phyloP scores from a whole-genome alignment of 345 rosid genomes.

The Camelina neglecta region DNA sequence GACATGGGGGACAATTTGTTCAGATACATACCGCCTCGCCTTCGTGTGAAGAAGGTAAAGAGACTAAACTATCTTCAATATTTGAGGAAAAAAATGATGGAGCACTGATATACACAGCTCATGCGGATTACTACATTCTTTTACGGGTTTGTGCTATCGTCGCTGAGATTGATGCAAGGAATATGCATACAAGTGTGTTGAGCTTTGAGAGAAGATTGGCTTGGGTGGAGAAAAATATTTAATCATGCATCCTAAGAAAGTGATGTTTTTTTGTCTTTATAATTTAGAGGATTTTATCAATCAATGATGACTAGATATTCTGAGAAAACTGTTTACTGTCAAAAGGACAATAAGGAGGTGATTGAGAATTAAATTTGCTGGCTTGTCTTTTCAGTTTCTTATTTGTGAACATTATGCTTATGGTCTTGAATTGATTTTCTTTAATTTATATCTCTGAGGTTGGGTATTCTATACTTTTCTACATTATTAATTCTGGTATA shows the following conservation, averaged over 20 bases:
- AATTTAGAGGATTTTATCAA: no score
- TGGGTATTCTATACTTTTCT: no score
- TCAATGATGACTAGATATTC: no score
- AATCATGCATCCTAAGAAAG: neutral
- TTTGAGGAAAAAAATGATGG: neutral
- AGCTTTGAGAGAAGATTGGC: neutral
- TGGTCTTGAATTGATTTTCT: no score
- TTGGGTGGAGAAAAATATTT: neutral
- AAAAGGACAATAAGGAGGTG: no score
- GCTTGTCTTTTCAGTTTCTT: no score
- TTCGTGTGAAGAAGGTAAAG: neutral
- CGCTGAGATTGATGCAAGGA: neutral
- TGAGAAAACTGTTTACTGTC: no score
- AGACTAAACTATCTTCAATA: conserved; percentile 1
- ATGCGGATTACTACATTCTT: neutral
- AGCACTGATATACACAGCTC: neutral
- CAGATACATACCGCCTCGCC: neutral
- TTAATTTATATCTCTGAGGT: no score
- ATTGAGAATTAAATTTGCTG: no score
- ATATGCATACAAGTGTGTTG: neutral
- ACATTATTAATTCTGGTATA: no score
- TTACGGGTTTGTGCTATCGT: neutral
- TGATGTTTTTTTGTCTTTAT: no score
- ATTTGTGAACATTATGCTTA: no score
- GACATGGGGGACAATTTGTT: neutral